Conservation (phyloP, 306 rosid genomes). For the barrel medic (Medicago truncatula) region DNA sequence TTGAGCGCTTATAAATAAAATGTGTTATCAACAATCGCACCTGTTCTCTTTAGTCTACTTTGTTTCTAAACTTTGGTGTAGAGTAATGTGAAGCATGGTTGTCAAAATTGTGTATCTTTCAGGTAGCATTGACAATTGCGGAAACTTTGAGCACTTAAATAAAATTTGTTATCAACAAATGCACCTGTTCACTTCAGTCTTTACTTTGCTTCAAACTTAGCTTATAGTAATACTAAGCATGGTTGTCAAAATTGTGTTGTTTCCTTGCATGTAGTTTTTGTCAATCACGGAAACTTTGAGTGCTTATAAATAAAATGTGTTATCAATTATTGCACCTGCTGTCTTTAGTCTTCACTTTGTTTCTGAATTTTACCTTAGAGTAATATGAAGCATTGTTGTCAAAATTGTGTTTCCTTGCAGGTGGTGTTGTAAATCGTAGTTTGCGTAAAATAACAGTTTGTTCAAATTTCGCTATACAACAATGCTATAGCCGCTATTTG, state of each 20-base stretch:
- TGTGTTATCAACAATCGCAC: background rate
- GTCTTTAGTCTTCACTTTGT: background rate
- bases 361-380: background rate
- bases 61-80: background rate
- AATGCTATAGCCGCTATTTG: background rate
- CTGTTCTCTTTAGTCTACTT: background rate
- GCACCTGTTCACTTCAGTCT: background rate
- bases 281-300: background rate
- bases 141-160: background rate
- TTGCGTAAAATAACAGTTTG: background rate
- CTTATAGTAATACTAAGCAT: constrained; percentile 12
- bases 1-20: background rate
- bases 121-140: background rate
- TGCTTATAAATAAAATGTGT: background rate
- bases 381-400: background rate
- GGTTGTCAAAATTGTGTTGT: background rate
- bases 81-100: background rate
- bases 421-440: background rate
- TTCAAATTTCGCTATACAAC: background rate
- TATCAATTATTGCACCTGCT: background rate
- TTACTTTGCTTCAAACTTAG: background rate
- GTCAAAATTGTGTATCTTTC: background rate
- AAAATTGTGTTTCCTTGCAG: background rate
- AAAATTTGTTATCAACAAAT: background rate
- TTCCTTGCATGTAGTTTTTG: too few relatives aligned